Conservation (phyloP, 2,329 filamentous ascomycete species). For the Ceratocystis smalleyi region DNA sequence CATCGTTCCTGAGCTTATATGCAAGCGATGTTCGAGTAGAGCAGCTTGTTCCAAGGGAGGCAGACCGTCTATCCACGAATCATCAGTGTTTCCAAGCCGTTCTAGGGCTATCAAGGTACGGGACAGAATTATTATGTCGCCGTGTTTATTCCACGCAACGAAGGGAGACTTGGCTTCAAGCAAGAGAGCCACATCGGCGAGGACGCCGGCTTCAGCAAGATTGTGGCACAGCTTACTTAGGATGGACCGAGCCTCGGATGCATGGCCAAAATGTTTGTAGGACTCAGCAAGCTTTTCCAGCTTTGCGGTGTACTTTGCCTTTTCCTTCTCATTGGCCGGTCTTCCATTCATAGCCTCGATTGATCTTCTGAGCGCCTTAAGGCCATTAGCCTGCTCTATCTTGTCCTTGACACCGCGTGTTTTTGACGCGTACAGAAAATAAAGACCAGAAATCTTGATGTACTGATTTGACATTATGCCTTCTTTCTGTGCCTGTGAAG, state of each 20-base stretch:
- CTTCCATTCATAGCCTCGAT: conserved; percentile 45
- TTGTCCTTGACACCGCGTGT: conserved; percentile 29
- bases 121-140: conserved; percentile 38
- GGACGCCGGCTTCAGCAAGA: conserved; percentile 42
- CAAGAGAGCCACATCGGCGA: conserved; percentile 36
- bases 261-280: conserved; percentile 36
- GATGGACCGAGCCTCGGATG: conserved; percentile 42
- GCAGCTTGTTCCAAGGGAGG: conserved; percentile 38
- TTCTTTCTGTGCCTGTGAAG: conserved; percentile 19
- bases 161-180: conserved; percentile 36
- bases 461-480: conserved; percentile 32
- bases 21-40: conserved; percentile 38
- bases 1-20: conserved; percentile 20
- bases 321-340: conserved; percentile 38
- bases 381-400: conserved; percentile 28
- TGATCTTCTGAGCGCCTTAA: conserved; percentile 46
- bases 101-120: conserved; percentile 44
- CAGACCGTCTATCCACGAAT: conserved; percentile 41
- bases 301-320: conserved; percentile 46
- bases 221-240: conserved; percentile 46
- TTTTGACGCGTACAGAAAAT: conserved; percentile 38
- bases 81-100: conserved; percentile 37
- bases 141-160: conserved; percentile 37
- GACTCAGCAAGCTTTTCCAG: conserved; percentile 51
- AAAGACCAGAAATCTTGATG: conserved; percentile 55